Evolutionary conservation across 345 rosid species (phyloP), one percentile per base, ranked within the genome.

Genomic region (Turnera subulata): DNA sequence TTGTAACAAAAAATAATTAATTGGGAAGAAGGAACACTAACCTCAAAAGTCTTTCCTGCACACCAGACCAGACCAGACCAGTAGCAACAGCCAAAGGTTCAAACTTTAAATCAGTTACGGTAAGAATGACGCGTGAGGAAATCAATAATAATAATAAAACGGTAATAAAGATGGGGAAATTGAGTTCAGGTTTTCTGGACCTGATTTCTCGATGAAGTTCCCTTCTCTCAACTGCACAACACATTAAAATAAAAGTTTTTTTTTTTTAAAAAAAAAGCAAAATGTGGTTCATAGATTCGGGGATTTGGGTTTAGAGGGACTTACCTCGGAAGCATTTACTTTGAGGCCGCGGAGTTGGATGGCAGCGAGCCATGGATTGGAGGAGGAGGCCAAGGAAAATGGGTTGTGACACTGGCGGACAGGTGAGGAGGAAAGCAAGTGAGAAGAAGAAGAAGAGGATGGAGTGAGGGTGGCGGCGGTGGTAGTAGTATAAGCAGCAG

Each of bases 121-220:
- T 20, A 21, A 50, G 8, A n/a, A 40, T 22, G 46, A 19, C 6
- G 1, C 9, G 59, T 11, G 16, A 5, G 12, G 16, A n/a, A 35
- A 33, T 13, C 13, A 17, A 16, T 16, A 22, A 18, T 26, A 46
- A 46, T 25, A 32, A 4, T 8, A 50, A 1, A 5, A 26, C 11
- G 6, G 35, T 22, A 2, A 11, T 46, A 11, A 44, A 1, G n/a
- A n/a, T n/a, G n/a, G n/a, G n/a, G n/a, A n/a, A n/a, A n/a, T n/a
- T n/a, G n/a, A n/a, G n/a, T n/a, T n/a, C n/a, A n/a, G 12, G 22
- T 23, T 44, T n/a, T 22, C 7, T 48, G 50, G 56, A 88, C 98
- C 96, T 78, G 91, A 71, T 75, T 82, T 80, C 70, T 92, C 94
- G 59, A 92, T 82, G 15, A 92, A 89, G 65, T 89, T 92, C 57